Conservation (phyloP, 352 stramenopile species). For the Phytophthora litchii region DNA sequence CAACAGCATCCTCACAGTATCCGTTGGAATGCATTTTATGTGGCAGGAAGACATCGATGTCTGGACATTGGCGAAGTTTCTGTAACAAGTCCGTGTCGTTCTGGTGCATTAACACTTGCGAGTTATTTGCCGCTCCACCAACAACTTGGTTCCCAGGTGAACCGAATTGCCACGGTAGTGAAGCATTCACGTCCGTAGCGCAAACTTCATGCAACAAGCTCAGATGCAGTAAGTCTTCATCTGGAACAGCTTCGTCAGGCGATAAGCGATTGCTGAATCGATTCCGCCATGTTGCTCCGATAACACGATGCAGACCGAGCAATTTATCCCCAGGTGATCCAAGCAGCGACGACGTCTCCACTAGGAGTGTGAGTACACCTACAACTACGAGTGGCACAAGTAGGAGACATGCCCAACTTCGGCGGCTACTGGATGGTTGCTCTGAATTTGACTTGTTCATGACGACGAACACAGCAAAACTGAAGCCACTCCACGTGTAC, state of each 20-base stretch:
- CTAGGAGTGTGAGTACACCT: constrained; percentile 19
- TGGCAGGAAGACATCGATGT: constrained; percentile 57
- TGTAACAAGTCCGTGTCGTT: constrained; percentile 37
- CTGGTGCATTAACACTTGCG: constrained; percentile 27
- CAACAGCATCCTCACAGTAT: constrained; percentile 60
- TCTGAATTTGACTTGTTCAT: constrained; percentile 19
- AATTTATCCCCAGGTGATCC: constrained; percentile 12
- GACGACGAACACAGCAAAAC: constrained; percentile 5
- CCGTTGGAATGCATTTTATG: constrained; percentile 29
- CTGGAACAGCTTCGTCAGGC: constrained; percentile 19
- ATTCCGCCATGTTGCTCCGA: constrained; percentile 20
- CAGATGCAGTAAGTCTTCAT: constrained; percentile 37
- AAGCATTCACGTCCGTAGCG: constrained; percentile 23
- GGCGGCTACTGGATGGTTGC: constrained; percentile 1
- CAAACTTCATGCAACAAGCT: constrained; percentile 45
- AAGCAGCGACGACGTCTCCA: constrained; percentile 28
- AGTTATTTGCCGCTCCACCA: constrained; percentile 29
- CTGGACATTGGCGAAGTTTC: constrained; percentile 47
- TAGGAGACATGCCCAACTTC: constrained; percentile 20
- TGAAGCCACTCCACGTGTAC: constrained; percentile 20
- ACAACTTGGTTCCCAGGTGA: constrained; percentile 33
- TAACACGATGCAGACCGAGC: constrained; percentile 14
- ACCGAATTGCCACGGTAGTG: constrained; percentile 42
- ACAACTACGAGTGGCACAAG: constrained; percentile 27
- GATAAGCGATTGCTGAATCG: constrained; percentile 18